A percentile compares a stretch with the other conserved stretches of the same genome.
Evolutionary conservation across 345 rosid species (phyloP).

Genomic region (Murraya koenigii): DNA sequence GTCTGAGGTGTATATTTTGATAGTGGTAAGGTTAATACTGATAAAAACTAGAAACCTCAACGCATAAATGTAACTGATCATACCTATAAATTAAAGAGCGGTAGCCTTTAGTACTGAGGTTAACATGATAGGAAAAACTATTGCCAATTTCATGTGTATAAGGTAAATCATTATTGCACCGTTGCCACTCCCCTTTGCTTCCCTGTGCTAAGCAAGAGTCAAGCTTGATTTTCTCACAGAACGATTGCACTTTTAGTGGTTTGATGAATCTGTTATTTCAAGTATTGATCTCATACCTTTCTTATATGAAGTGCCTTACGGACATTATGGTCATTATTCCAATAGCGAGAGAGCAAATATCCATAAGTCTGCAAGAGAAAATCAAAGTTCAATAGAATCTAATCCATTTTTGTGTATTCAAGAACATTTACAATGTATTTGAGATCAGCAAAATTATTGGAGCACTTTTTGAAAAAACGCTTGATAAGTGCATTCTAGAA

Average conservation of each 20-base stretch:
- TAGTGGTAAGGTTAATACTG: no score
- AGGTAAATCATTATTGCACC: conserved; percentile 37
- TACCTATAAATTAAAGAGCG: conserved; percentile 54
- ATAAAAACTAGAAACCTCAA: no score
- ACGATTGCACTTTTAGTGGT: background rate
- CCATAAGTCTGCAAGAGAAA: conserved; percentile 24
- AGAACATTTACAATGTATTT: background rate
- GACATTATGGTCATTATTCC: conserved; percentile 40
- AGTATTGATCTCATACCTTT: conserved; percentile 29
- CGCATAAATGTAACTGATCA: background rate
- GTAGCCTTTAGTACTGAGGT: conserved; percentile 41
- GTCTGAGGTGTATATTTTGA: no score
- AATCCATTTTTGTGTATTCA: background rate
- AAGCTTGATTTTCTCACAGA: background rate
- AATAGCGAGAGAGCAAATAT: conserved; percentile 29
- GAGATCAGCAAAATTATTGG: no score
- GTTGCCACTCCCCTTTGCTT: conserved; percentile 32
- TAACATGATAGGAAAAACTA: conserved; percentile 34
- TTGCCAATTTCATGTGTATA: conserved; percentile 20
- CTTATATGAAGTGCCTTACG: conserved; percentile 34
- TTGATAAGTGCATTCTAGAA: no score
- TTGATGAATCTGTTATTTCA: background rate
- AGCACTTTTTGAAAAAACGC: no score
- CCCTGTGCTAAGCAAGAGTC: conserved; percentile 21
- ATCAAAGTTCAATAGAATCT: background rate